phyloP scores from a whole-genome alignment of 371 early-diverging fungal genomes.

The Thermomucor indicae-seudaticae region DNA sequence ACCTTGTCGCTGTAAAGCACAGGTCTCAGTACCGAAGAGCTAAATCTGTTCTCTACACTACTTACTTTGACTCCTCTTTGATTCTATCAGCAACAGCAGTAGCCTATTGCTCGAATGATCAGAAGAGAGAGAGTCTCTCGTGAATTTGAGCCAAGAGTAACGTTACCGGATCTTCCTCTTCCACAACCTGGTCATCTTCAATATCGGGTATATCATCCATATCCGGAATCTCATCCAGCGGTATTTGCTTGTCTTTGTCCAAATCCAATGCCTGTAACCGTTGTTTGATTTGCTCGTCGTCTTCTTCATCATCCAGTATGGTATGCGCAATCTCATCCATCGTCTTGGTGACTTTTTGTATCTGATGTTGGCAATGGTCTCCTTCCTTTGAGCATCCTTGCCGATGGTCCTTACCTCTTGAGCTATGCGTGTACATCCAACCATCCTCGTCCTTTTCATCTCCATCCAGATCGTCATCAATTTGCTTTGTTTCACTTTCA shows the following conservation, averaged over 20 bases:
- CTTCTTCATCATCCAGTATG: slow-evolving; percentile 57
- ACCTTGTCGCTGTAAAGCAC: slow-evolving; percentile 73
- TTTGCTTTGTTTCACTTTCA: slow-evolving; percentile 46
- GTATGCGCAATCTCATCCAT: slow-evolving; percentile 71
- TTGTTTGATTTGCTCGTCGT: slow-evolving; percentile 38
- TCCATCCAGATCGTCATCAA: slow-evolving; percentile 23
- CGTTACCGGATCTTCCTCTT: slow-evolving; percentile 70
- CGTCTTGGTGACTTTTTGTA: slow-evolving; percentile 27
- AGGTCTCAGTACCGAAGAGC: not conserved
- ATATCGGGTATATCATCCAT: slow-evolving; percentile 93
- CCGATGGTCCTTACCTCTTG: slow-evolving; percentile 15
- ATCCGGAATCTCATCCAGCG: slow-evolving; percentile 58
- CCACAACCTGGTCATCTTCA: slow-evolving; percentile 65
- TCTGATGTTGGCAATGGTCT: too few relatives aligned
- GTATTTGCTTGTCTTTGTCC: slow-evolving; percentile 6
- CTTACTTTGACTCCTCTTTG: not conserved
- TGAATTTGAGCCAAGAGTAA: too few relatives aligned
- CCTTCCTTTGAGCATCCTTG: not conserved
- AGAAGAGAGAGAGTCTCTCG: not conserved
- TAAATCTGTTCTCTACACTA: not conserved
- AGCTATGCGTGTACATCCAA: slow-evolving; percentile 85
- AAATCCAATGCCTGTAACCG: slow-evolving; percentile 23
- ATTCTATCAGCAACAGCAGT: not conserved
- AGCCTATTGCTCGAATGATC: slow-evolving; percentile 1
- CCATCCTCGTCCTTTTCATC: slow-evolving; percentile 63